These are phyloP conservation scores for Chytriomyces sp. DNA, from an alignment of 192 early-diverging fungal species.

Conservation along the genomic window DNA sequence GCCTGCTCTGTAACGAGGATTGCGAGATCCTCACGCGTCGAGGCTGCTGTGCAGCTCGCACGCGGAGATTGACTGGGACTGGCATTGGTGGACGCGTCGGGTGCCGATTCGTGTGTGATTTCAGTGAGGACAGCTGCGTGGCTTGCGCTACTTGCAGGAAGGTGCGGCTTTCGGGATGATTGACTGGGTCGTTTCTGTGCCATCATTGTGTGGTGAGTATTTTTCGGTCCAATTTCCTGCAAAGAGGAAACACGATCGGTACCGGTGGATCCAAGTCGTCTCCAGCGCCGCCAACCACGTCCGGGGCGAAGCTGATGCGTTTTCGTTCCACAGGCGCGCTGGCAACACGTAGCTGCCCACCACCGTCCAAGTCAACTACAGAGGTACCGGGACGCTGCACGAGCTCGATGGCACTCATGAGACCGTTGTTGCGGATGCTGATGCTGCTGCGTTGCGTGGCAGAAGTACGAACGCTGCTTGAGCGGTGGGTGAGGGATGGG, in stretches of 20 bases:
- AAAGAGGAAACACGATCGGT: neutral
- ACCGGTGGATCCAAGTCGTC: slow-evolving; percentile 9
- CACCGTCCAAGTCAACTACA: neutral
- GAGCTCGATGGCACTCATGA: slow-evolving; percentile 18
- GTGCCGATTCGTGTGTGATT: neutral
- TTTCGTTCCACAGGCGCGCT: slow-evolving; percentile 26
- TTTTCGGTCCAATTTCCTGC: neutral
- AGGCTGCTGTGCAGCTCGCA: neutral
- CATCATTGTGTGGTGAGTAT: neutral
- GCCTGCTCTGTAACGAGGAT: slow-evolving; percentile 19
- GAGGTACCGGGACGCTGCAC: neutral
- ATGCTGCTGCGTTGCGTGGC: neutral
- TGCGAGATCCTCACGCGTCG: neutral
- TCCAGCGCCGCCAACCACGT: slow-evolving; percentile 7
- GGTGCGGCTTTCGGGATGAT: neutral
- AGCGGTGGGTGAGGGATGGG: neutral
- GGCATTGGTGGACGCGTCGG: neutral
- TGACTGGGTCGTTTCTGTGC: slow-evolving; percentile 13
- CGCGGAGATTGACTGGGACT: neutral
- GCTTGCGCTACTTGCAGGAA: slow-evolving; percentile 4
- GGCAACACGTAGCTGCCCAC: slow-evolving; percentile 7
- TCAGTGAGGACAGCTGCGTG: slow-evolving; percentile 9
- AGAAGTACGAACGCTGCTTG: neutral
- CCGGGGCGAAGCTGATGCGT: slow-evolving; percentile 35
- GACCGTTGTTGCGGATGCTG: neutral